Evolutionary conservation across 192 early-diverging fungal genomes (phyloP), one percentile per base, ranked within the genome.

Genomic region (Entomortierella beljakovae): DNA sequence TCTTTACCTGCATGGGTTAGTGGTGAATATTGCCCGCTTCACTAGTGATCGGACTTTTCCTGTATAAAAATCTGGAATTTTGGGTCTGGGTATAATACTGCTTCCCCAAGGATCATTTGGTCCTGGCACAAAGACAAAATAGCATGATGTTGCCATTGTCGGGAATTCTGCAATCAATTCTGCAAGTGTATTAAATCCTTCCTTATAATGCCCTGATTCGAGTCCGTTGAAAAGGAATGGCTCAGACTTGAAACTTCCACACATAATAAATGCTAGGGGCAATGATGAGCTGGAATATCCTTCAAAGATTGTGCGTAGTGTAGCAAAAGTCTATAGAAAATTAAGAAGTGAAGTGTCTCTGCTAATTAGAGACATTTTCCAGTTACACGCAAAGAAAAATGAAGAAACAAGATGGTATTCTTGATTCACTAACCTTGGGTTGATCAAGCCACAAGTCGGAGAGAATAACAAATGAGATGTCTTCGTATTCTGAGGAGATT

Each of bases 51-150:
- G 63, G 33, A 97, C 55, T 20, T 89, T 82, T 18, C 81, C 72
- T 0, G 92, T 92, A 61, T 94, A 93, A 57, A 84, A 86, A 37
- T 89, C 84, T 15, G 95, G 91, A 23, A 97, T 92, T 18, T 88
- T 83, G 10, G 91, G 88, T 49, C 90, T 86, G 0, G 97, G 95
- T 48, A 95, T 64, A 1, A 90, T 87, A 32, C 90, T 88, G 2
- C 83, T 84, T 1, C 82, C 85, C 91, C 91, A 93, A 13, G 95
- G 95, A 62, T 98, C 97, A 68, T 91, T 88, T 18, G 88, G 83
- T 3, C 97, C 97, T 15, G 97, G 97, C 0, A 98, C 91, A 84
- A 98, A 94, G 6, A 98, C 85, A 81, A 97, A 96, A 15, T 91
- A 88, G n/a, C 85, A 82, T 49, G 77, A 67, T 5, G 82, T 70